These are phyloP conservation scores for Alternaria triticina DNA, from an alignment of 2,329 filamentous ascomycete species.

Conservation along the genomic window DNA sequence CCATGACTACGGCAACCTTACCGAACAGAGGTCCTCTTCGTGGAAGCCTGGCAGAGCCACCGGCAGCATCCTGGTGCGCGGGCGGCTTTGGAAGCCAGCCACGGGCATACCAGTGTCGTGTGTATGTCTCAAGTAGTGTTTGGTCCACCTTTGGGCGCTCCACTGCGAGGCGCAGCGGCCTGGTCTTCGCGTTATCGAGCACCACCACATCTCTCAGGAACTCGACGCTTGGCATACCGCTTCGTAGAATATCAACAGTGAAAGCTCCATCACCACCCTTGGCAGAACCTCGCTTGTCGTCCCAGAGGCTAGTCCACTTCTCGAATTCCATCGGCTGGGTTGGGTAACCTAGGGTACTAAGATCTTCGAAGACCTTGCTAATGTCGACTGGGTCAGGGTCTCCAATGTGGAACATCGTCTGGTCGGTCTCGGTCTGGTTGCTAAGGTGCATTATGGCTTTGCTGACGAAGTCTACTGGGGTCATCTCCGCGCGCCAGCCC, in stretches of 20 bases:
- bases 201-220: constrained; percentile 75
- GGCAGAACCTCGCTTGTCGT: constrained; percentile 68
- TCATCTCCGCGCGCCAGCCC: constrained; percentile 83
- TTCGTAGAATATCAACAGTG: constrained; percentile 78
- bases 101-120: constrained; percentile 79
- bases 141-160: constrained; percentile 72
- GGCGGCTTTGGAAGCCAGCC: constrained; percentile 76
- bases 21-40: constrained; percentile 68
- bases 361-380: constrained; percentile 67
- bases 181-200: constrained; percentile 73
- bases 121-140: constrained; percentile 76
- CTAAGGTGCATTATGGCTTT: constrained; percentile 74
- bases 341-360: constrained; percentile 72
- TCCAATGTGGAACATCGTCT: constrained; percentile 75
- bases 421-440: constrained; percentile 66
- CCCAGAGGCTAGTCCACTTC: constrained; percentile 77
- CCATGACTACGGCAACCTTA: constrained; percentile 76
- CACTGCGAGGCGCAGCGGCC: constrained; percentile 64
- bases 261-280: constrained; percentile 74
- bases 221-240: constrained; percentile 79
- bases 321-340: constrained; percentile 72
- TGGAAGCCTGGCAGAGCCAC: constrained; percentile 53
- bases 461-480: constrained; percentile 81
- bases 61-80: constrained; percentile 55
- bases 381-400: constrained; percentile 75